Evolutionary conservation across 306 rosid species (phyloP).

Genomic region (Neltuma alba): DNA sequence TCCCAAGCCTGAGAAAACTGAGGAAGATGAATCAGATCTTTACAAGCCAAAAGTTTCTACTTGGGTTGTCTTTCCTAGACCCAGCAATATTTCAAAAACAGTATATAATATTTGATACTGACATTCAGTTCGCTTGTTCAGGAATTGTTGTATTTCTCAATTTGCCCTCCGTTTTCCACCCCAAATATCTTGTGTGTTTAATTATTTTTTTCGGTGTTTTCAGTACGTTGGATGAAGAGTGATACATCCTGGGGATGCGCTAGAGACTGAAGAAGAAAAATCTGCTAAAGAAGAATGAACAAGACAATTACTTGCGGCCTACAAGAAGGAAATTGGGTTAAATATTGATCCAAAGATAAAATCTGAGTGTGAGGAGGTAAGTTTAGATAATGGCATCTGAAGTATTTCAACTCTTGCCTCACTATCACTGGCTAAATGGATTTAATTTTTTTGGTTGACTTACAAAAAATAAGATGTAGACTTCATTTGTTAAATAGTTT

Average conservation of each 20-base stretch:
- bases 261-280: conserved; percentile 84
- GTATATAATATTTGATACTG: conserved; percentile 49
- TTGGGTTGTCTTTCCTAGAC: conserved; percentile 98
- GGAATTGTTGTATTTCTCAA: conserved; percentile 3
- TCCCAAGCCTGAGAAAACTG: conserved; percentile 42
- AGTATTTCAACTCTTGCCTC: neutral
- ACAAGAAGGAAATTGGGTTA: conserved; percentile 63
- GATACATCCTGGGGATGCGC: conserved; percentile 74
- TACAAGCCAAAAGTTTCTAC: conserved; percentile 94
- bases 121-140: neutral
- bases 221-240: conserved; percentile 90
- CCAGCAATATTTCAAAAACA: conserved; percentile 80
- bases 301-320: conserved; percentile 69
- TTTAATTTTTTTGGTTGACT: conserved; percentile 14
- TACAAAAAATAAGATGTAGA: conserved; percentile 7
- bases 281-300: conserved; percentile 75
- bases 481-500: conserved; percentile 1
- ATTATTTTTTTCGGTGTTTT: conserved; percentile 3
- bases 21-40: conserved; percentile 53
- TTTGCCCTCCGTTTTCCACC: neutral
- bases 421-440: neutral
- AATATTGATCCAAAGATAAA: conserved; percentile 67
- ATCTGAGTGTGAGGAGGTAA: conserved; percentile 80
- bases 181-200: neutral
- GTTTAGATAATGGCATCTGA: neutral